Base-by-base conservation (phyloP, 1,284 basidiomycete species). In the Papiliotrema terrestris region DNA sequence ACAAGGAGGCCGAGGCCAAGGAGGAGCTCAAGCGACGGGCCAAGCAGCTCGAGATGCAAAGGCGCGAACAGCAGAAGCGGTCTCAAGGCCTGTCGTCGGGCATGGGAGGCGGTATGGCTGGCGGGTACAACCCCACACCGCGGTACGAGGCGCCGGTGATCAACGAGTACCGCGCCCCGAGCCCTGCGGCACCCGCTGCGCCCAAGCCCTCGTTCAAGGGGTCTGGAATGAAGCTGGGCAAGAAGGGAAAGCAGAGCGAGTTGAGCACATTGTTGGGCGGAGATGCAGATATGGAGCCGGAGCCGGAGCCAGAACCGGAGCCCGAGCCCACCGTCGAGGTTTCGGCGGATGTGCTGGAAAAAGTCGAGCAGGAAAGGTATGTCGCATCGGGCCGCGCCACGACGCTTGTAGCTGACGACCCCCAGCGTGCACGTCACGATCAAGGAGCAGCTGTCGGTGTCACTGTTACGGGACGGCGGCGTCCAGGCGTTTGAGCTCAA, bases 1-100 rank as follows among this genome's bases (percentile, higher is more conserved):
- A 98, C 82, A 98, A 98, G 80, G 95, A 98, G 79, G 91, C 92
- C 22, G 96, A 99, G 73, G 96, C 96, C 3, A 98, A 98, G 77
- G 96, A 99, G 76, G 96, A 98, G 74, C 87, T 99, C 72, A 98
- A 98, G 77, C 86, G 96, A 50, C 87, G 95, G 41, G 95, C 96
- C 2, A 96, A 97, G 75, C 94, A 98, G 74, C 86, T 99, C 65
- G 96, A 99, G 76, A 90, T 97, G 86, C 96, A 98, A 74, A 86
- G 95, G 42, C 83, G 95, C 45, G 93, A 96, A 72, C 91, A 93
- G 74, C 90, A 94, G 65, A 82, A 85, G 56, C 84, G 90, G n/a
- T 74, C 77, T 19, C 77, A 77, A 55, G 64, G 32, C 47, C 77
- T 82, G 15, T 77, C 37, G 78, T 82, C 39, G 63, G 75, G 72